Evolutionary conservation across 352 stramenopile genomes (phyloP).

Genomic region (Globisporangium nunn): DNA sequence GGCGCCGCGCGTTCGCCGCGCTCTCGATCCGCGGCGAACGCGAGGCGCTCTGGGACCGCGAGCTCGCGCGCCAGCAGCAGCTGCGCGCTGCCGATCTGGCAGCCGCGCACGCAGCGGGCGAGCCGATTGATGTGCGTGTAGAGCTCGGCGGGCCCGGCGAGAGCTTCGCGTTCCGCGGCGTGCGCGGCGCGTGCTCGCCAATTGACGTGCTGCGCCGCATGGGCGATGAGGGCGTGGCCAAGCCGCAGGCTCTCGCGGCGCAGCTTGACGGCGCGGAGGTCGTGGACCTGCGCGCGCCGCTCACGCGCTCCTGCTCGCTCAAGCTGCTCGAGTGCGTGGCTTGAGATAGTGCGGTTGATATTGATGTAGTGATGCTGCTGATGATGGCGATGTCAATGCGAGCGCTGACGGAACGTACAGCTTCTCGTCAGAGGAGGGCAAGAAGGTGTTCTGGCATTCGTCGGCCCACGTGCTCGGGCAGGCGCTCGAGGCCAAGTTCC

Average conservation of each 20-base stretch:
- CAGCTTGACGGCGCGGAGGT: conserved; percentile 34
- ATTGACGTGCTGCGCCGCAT: conserved; percentile 63
- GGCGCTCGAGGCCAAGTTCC: conserved; percentile 96
- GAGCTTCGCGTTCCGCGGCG: conserved; percentile 34
- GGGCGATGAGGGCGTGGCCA: conserved; percentile 39
- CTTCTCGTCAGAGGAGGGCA: conserved; percentile 63
- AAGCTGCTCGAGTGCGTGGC: conserved; percentile 57
- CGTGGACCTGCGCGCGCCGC: conserved; percentile 41
- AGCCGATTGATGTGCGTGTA: conserved; percentile 42
- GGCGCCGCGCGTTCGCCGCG: conserved; percentile 5
- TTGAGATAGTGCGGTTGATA: neutral
- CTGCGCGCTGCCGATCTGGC: conserved; percentile 8
- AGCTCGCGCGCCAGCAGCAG: conserved; percentile 42
- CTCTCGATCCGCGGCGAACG: conserved; percentile 39
- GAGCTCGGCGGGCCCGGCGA: conserved; percentile 11
- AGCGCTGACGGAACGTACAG: conserved; percentile 15
- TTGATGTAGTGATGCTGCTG: too few species aligned
- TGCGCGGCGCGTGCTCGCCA: conserved; percentile 33
- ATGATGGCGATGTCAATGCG: neutral
- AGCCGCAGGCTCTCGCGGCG: conserved; percentile 51
- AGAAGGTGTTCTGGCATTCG: conserved; percentile 97
- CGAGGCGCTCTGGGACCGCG: conserved; percentile 41
- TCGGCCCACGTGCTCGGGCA: conserved; percentile 98
- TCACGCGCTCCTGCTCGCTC: conserved; percentile 40
- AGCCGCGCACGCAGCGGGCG: conserved; percentile 8